Evolutionary conservation across 2,329 filamentous ascomycete species (phyloP).

Genomic region (Diaporthe ilicicola): DNA sequence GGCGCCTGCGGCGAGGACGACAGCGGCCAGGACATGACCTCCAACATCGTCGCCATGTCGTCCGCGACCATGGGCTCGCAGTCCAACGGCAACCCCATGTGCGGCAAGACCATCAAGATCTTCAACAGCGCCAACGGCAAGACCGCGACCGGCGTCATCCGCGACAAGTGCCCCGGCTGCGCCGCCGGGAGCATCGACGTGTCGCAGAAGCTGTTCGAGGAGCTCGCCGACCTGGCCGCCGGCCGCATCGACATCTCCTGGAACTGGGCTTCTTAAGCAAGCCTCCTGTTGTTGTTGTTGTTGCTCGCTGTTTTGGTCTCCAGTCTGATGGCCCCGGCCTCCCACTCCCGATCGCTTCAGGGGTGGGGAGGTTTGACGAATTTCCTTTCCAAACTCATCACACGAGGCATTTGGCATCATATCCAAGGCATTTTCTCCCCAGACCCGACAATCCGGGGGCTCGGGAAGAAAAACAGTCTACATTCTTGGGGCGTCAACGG

Average conservation of each 20-base stretch:
- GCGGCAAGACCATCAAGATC: conserved; percentile 61
- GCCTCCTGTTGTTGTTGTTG: no score
- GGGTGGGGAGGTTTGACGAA: conserved; percentile 20
- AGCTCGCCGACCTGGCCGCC: conserved; percentile 55
- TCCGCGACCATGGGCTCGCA: conserved; percentile 66
- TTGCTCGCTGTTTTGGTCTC: background rate
- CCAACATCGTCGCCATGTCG: conserved; percentile 76
- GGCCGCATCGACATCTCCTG: conserved; percentile 55
- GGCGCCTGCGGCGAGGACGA: conserved; percentile 74
- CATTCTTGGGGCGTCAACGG: conserved; percentile 3
- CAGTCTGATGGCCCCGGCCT: conserved; percentile 20
- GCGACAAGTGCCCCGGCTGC: conserved; percentile 35
- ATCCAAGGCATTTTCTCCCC: conserved; percentile 16
- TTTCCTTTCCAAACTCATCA: conserved; percentile 27
- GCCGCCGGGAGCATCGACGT: conserved; percentile 28
- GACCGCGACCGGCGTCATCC: conserved; percentile 35
- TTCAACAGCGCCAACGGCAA: conserved; percentile 38
- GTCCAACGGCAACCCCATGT: conserved; percentile 76
- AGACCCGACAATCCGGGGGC: background rate
- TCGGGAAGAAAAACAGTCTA: background rate
- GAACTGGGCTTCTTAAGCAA: conserved; percentile 36
- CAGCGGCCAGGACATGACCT: conserved; percentile 59
- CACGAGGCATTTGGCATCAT: conserved; percentile 26
- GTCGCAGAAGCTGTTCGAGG: conserved; percentile 44
- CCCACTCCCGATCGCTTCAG: no score